A percentile compares a stretch with the other conserved stretches of the same genome.
phyloP scores from a whole-genome alignment of 2,329 filamentous ascomycete genomes.

The Acrodontium crateriforme region DNA sequence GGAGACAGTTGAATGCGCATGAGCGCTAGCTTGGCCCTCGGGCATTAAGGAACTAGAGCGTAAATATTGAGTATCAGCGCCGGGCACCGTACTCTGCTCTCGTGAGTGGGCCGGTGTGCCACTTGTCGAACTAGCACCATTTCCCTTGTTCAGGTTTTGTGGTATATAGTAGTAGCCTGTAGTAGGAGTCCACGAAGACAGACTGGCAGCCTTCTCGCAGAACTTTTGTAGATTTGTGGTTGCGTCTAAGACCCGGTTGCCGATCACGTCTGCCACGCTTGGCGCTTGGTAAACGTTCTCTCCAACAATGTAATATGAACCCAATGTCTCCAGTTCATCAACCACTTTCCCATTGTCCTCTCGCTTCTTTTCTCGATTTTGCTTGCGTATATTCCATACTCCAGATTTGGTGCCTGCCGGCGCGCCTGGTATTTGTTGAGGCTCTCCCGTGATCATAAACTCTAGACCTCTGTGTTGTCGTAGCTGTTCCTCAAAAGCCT shows the following conservation, averaged over 20 bases:
- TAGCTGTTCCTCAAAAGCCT: constrained; percentile 41
- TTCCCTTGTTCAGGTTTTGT: constrained; percentile 24
- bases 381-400: constrained; percentile 49
- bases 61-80: constrained; percentile 13
- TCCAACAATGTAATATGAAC: constrained; percentile 48
- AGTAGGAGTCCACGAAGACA: constrained; percentile 45
- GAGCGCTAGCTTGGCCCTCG: constrained; percentile 10
- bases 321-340: constrained; percentile 37
- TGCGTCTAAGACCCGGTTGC: constrained; percentile 38
- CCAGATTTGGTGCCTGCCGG: constrained; percentile 26
- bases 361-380: constrained; percentile 32
- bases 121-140: constrained; percentile 19
- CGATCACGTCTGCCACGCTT: constrained; percentile 44
- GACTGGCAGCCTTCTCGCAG: constrained; percentile 37
- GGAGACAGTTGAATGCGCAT: constrained; percentile 3
- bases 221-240: constrained; percentile 43
- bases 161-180: constrained; percentile 45
- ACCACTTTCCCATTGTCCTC: constrained; percentile 24
- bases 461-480: constrained; percentile 43
- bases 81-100: constrained; percentile 30
- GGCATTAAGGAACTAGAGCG: constrained; percentile 16
- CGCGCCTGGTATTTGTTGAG: constrained; percentile 32
- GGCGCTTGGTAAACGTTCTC: constrained; percentile 49
- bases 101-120: constrained; percentile 27
- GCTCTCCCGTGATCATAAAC: constrained; percentile 46